Evolutionary conservation across 2,329 filamentous ascomycete species (phyloP), one percentile per base, ranked within the genome.

Genomic region (Akanthomyces lecanii): DNA sequence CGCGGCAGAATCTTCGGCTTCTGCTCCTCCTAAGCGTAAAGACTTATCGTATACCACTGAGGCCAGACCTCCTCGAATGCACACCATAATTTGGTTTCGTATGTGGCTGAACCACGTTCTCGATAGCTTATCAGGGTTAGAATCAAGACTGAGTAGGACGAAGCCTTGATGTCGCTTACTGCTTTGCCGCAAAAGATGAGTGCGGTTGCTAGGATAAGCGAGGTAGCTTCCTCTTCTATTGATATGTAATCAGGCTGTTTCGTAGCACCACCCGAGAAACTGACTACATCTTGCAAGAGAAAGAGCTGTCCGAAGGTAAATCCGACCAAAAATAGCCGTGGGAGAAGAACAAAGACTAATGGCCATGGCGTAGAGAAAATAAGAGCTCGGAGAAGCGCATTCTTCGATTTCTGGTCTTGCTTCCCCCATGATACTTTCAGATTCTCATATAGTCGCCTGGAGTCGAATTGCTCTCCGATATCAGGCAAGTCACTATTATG

Each of bases 101-200:
- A 21, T 21, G 21, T 21, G 21, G 21, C 21, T 21, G 21, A 21
- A 21, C 21, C 21, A 21, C 21, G 21, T 21, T 21, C 21, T 21
- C 21, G 21, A 21, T 21, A 21, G 21, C 21, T 21, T 21, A 21
- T 21, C 21, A 21, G 21, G 21, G 21, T 21, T 21, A 21, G 21
- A 21, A 21, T 21, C 21, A 21, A 21, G 1, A 21, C 21, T 21
- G 21, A 21, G 21, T 21, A 21, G 21, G 30, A 14, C 14, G 30
- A 18, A 11, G 3, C 12, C 11, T 38, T 11, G 7, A 11, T 10
- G 21, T 10, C 30, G 18, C 52, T 62, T 42, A 55, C 60, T 4
- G 50, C 50, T 40, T 55, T 62, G 25, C 60, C 60, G 21, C 44
- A 16, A 21, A 55, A 62, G 5, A 62, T 44, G 3, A 62, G 42